Base-by-base conservation (phyloP, 805 yeast species). In the Candida chauliodis region DNA sequence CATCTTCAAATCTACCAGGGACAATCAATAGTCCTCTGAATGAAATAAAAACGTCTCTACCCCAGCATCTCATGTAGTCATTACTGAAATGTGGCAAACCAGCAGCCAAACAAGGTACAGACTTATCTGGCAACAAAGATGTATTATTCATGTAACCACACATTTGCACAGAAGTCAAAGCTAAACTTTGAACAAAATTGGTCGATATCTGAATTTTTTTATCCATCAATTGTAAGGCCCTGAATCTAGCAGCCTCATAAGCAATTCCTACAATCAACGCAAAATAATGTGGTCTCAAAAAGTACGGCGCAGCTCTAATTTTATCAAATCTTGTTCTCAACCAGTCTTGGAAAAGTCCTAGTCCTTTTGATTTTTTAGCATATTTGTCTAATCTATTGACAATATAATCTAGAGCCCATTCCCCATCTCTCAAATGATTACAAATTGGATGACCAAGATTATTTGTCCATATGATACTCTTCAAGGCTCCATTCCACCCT, bases 51-150 rank as follows among this genome's bases (percentile, higher is more conserved):
- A 89, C 95, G 61, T 91, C 99, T 55, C 99, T 76, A 16, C 99
- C 99, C 99, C 99, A 91, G 57, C 96, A 88, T 59, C 99, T 75
- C 96, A 91, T 89, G 59, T 84, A 90, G 47, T 84, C 88, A 42
- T 75, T 76, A 55, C 93, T 81, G 63, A 91, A 91, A 61, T 89
- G 97, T 2, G 99, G 99, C 44, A 91, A 71, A 1, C 98, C 99
- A 1, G 99, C 99, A 11, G 98, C 96, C 76, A 91, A 70, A 29
- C 86, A 77, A 2, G 95, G 84, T 11, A 79, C 74, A 30, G 70
- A 63, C 8, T 69, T 63, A 28, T 63, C 65, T 2, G 98, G 95
- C 19, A 71, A 62, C 38, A 93, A 69, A 0, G 96, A 85, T 0
- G 96, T 86, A 17, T 79, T 77, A 32, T 78, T 72, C 75, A 83